Percentiles rank a stretch among this genome's conserved stretches.
phyloP scores from a whole-genome alignment of 2,329 filamentous ascomycete species.

The Coleophoma crateriformis region DNA sequence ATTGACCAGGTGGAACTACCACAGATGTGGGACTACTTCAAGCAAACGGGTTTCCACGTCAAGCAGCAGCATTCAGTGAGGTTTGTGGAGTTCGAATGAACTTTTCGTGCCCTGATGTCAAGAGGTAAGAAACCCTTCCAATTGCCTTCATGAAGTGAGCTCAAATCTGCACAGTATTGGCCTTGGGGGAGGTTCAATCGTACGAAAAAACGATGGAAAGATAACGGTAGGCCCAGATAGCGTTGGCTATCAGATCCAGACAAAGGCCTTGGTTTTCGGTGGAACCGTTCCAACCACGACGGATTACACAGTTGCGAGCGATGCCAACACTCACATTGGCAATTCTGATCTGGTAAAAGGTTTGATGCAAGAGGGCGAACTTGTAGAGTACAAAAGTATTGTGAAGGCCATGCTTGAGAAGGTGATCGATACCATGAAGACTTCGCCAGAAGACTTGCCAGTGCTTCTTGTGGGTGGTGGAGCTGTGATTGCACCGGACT shows the following conservation, averaged over 20 bases:
- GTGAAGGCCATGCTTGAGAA: conserved; percentile 45
- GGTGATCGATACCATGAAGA: conserved; percentile 49
- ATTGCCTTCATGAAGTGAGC: not conserved
- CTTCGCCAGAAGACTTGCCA: conserved; percentile 41
- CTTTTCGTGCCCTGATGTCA: conserved; percentile 48
- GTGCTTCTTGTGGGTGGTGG: conserved; percentile 52
- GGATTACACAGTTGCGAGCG: conserved; percentile 38
- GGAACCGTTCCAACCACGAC: conserved; percentile 51
- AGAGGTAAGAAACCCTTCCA: conserved; percentile 11
- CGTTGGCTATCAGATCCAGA: conserved; percentile 43
- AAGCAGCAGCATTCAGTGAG: conserved; percentile 49
- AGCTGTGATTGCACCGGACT: conserved; percentile 40
- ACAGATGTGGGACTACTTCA: conserved; percentile 51
- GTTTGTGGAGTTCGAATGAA: conserved; percentile 51
- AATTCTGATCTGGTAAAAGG: conserved; percentile 4
- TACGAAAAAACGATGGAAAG: conserved; percentile 39
- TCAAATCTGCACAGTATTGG: conserved; percentile 35
- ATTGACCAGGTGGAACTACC: conserved; percentile 38
- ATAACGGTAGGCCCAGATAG: conserved; percentile 47
- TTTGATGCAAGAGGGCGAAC: conserved; percentile 18
- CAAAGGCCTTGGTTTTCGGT: conserved; percentile 44
- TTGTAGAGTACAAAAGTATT: conserved; percentile 31
- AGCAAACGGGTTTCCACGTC: conserved; percentile 50
- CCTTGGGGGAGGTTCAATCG: conserved; percentile 45
- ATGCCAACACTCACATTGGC: conserved; percentile 4